These are phyloP conservation scores for Boletus tomentosulus DNA, from an alignment of 768 basidiomycete species.

Conservation along the genomic window DNA sequence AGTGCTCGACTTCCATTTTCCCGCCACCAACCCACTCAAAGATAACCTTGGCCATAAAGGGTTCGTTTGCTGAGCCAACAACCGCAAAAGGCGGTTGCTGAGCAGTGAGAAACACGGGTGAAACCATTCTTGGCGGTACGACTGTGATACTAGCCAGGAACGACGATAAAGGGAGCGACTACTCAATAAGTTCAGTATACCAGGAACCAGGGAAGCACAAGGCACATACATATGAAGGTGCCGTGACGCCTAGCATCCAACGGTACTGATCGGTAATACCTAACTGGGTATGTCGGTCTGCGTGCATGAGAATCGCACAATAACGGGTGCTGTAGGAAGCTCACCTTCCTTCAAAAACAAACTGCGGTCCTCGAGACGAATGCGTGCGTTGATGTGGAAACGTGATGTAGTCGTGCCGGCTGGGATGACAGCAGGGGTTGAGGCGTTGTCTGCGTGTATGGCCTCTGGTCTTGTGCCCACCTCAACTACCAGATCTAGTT, in stretches of 20 bases:
- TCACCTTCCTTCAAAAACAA: constrained; percentile 40
- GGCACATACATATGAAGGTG: constrained; percentile 45
- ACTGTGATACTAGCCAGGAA: constrained; percentile 37
- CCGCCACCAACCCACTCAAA: constrained; percentile 40
- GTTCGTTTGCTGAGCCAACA: constrained; percentile 38
- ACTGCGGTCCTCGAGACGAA: constrained; percentile 43
- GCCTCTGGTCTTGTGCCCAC: not conserved
- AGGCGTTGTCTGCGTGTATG: not conserved
- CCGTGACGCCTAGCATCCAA: constrained; percentile 43
- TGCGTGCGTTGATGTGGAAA: constrained; percentile 45
- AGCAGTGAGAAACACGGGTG: constrained; percentile 29
- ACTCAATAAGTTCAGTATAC: not conserved
- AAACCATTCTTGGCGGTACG: constrained; percentile 34
- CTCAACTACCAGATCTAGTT: constrained; percentile 30
- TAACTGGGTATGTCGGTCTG: constrained; percentile 32
- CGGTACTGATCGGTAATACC: constrained; percentile 36
- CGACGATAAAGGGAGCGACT: constrained; percentile 29
- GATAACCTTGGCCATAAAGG: constrained; percentile 41
- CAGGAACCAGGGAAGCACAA: not conserved
- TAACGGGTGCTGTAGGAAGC: constrained; percentile 1
- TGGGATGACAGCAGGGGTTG: constrained; percentile 4
- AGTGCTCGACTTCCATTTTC: constrained; percentile 48
- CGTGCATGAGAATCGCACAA: constrained; percentile 3
- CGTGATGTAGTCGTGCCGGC: constrained; percentile 28
- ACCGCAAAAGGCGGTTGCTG: constrained; percentile 39